phyloP scores from a whole-genome alignment of 2,329 filamentous ascomycete genomes.

The Catunica adiposa region DNA sequence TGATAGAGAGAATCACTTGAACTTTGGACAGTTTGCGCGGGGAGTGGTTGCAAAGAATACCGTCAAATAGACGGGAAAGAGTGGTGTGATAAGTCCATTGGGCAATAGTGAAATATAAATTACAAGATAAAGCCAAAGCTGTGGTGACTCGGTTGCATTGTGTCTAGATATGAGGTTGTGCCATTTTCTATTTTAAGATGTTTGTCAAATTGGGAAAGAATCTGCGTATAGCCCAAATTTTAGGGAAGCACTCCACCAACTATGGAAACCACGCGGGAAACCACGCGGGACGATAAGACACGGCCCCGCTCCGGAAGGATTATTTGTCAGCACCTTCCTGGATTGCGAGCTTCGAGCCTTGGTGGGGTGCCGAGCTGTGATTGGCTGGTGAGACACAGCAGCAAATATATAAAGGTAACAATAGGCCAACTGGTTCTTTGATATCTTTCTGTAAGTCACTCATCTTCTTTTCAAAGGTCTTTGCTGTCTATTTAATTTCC shows the following conservation, averaged over 20 bases:
- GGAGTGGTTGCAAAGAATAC: conserved; percentile 45
- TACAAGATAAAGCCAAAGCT: background rate
- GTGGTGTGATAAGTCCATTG: too few relatives aligned
- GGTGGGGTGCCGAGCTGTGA: background rate
- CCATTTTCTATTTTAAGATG: too few relatives aligned
- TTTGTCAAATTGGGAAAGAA: too few relatives aligned
- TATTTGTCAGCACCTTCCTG: conserved; percentile 12
- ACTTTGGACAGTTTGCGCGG: conserved; percentile 60
- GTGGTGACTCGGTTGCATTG: too few relatives aligned
- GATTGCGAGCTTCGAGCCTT: background rate
- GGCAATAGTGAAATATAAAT: background rate
- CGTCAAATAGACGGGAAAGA: conserved; percentile 22
- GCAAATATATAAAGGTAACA: background rate
- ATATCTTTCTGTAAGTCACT: background rate
- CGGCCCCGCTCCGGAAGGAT: conserved; percentile 1
- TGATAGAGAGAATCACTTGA: conserved; percentile 47
- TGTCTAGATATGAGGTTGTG: too few relatives aligned
- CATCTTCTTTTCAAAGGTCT: background rate
- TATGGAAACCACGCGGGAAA: background rate
- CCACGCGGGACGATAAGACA: background rate
- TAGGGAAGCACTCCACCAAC: background rate
- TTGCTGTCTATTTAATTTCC: background rate
- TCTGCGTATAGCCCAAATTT: background rate
- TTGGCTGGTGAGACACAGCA: background rate
- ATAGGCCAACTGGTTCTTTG: too few relatives aligned